A percentile compares a stretch with the other conserved stretches of the same genome.
Evolutionary conservation across 805 yeast genomes (phyloP).

Genomic region (Wickerhamomyces queroliae): DNA sequence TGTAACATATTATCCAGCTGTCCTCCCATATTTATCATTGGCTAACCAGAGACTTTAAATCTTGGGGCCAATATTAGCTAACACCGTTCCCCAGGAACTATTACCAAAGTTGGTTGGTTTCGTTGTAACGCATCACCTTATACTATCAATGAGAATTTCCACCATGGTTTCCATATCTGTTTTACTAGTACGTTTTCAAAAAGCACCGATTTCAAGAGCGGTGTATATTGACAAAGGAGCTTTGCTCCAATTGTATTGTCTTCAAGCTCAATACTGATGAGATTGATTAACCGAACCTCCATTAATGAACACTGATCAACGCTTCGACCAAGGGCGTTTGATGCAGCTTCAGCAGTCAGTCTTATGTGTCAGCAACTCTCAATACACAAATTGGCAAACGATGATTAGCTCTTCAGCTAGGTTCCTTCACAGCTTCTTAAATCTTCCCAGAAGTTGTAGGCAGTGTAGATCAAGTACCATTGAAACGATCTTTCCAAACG

Average conservation of each 20-base stretch:
- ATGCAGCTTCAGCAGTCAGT: slow-evolving; percentile 20
- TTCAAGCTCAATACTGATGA: slow-evolving; percentile 25
- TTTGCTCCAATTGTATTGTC: slow-evolving; percentile 24
- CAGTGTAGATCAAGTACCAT: slow-evolving; percentile 27
- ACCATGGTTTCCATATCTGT: slow-evolving; percentile 32
- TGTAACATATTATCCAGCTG: slow-evolving; percentile 41
- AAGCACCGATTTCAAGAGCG: slow-evolving; percentile 25
- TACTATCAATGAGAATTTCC: slow-evolving; percentile 29
- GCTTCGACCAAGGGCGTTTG: slow-evolving; percentile 27
- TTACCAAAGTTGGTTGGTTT: slow-evolving; percentile 33
- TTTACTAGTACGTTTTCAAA: slow-evolving; percentile 26
- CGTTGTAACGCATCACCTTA: slow-evolving; percentile 24
- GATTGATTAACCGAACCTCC: slow-evolving; percentile 29
- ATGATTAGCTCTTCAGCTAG: slow-evolving; percentile 20
- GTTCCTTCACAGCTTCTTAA: slow-evolving; percentile 11
- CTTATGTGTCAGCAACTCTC: slow-evolving; percentile 23
- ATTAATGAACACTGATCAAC: slow-evolving; percentile 25
- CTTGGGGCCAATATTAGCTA: slow-evolving; percentile 38
- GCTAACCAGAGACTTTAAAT: slow-evolving; percentile 34
- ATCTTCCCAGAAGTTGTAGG: slow-evolving; percentile 25
- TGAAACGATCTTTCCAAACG: slow-evolving; percentile 33
- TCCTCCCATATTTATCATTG: slow-evolving; percentile 36
- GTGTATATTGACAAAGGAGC: slow-evolving; percentile 30
- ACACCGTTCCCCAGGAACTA: slow-evolving; percentile 43
- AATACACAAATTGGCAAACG: slow-evolving; percentile 24